Evolutionary conservation across 192 early-diverging fungal genomes (phyloP).

Genomic region (Podila minutissima): DNA sequence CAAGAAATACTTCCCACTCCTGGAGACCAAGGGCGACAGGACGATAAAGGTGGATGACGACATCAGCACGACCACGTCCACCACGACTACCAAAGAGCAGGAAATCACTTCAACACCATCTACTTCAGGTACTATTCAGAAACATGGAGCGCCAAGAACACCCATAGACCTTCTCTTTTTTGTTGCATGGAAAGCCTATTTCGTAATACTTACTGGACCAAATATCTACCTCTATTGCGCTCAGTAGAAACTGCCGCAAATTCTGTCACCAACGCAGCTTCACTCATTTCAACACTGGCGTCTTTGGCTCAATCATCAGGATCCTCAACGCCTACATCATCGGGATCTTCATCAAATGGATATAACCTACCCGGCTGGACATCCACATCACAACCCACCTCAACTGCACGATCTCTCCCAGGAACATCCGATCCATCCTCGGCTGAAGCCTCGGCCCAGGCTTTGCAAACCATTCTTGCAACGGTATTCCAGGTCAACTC

Average conservation of each 20-base stretch:
- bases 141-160: no score
- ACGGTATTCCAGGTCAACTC: slow-evolving; percentile 43
- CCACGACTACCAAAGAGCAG: no score
- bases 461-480: slow-evolving; percentile 34
- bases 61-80: no score
- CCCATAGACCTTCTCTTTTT: no score
- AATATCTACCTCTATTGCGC: no score
- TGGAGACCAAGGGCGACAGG: slow-evolving; percentile 8
- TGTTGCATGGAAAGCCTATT: no score
- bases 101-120: no score
- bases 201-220: no score
- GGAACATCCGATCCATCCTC: slow-evolving; percentile 40
- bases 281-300: neutral
- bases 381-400: neutral
- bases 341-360: neutral
- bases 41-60: neutral
- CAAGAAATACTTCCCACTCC: slow-evolving; percentile 43
- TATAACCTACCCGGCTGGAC: neutral
- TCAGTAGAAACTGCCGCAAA: no score
- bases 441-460: slow-evolving; percentile 30
- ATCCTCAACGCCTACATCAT: neutral
- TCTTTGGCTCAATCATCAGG: neutral
- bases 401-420: neutral
- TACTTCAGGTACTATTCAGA: no score
- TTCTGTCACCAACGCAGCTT: neutral